phyloP scores from a whole-genome alignment of 2,329 filamentous ascomycete species.

The Aspergillus sp. region DNA sequence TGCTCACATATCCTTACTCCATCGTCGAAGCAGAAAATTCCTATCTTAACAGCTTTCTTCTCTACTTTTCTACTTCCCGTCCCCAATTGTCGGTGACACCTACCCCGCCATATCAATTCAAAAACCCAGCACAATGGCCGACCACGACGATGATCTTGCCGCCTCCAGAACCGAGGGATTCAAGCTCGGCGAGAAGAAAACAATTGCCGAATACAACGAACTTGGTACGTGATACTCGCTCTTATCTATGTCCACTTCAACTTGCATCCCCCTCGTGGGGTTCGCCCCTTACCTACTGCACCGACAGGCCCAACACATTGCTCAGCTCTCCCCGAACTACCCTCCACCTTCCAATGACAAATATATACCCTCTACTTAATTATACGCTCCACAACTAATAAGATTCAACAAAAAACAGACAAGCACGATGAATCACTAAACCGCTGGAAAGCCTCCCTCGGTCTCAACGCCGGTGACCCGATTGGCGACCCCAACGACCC shows the following conservation, averaged over 20 bases:
- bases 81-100: constrained; percentile 11
- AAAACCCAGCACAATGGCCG: constrained; percentile 57
- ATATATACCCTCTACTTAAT: background rate
- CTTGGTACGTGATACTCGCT: constrained; percentile 65
- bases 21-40: background rate
- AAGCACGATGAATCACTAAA: constrained; percentile 87
- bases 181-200: constrained; percentile 99
- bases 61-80: background rate
- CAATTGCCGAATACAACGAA: constrained; percentile 87
- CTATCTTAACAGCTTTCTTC: background rate
- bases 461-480: constrained; percentile 70
- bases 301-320: background rate
- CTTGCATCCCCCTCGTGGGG: constrained; percentile 12
- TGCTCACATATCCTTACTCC: background rate
- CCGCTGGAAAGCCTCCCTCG: constrained; percentile 96
- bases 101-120: constrained; percentile 18
- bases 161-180: constrained; percentile 91
- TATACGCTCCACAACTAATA: constrained; percentile 18
- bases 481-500: constrained; percentile 77
- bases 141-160: constrained; percentile 76
- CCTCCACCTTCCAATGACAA: background rate
- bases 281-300: constrained; percentile 4
- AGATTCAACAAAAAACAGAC: constrained; percentile 44
- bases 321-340: background rate
- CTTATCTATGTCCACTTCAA: background rate